Percentiles rank a stretch among this genome's conserved stretches.
phyloP scores from a whole-genome alignment of 139 green algal genomes.

The Haematococcus lacustris region DNA sequence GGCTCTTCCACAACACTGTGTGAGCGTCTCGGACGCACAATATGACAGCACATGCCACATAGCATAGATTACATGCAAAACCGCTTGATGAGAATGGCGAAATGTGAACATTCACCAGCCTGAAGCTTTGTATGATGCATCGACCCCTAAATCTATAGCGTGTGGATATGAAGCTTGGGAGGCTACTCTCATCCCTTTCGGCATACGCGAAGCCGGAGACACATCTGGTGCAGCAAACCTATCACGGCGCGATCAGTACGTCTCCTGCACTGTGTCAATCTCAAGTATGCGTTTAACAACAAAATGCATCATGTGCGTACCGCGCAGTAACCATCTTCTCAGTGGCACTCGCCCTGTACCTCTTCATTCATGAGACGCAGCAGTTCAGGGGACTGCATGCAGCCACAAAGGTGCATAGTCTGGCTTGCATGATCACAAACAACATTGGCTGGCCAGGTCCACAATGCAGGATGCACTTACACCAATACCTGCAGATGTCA shows the following conservation, averaged over 20 bases:
- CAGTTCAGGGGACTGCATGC: slow-evolving; percentile 32
- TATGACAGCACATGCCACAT: no score
- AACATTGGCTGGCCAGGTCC: background rate
- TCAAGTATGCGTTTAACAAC: background rate
- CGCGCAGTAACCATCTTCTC: slow-evolving; percentile 43
- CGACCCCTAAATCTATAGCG: no score
- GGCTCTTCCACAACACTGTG: no score
- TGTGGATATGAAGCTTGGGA: background rate
- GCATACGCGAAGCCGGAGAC: slow-evolving; percentile 42
- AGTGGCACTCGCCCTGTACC: slow-evolving; percentile 33
- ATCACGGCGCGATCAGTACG: slow-evolving; percentile 43
- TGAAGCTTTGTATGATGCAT: no score
- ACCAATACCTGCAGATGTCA: slow-evolving; percentile 44
- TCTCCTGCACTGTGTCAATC: no score
- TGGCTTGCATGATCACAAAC: no score
- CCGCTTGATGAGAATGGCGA: no score
- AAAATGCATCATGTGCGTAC: background rate
- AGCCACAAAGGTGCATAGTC: slow-evolving; percentile 49
- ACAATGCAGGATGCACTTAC: background rate
- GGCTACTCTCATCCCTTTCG: slow-evolving; percentile 9
- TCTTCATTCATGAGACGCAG: slow-evolving; percentile 47
- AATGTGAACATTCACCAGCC: no score
- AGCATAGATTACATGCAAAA: no score
- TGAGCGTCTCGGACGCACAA: no score
- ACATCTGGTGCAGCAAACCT: slow-evolving; percentile 37